These are phyloP conservation scores for Colletotrichum abscissum DNA, from an alignment of 2,329 filamentous ascomycete genomes.

Conservation along the genomic window DNA sequence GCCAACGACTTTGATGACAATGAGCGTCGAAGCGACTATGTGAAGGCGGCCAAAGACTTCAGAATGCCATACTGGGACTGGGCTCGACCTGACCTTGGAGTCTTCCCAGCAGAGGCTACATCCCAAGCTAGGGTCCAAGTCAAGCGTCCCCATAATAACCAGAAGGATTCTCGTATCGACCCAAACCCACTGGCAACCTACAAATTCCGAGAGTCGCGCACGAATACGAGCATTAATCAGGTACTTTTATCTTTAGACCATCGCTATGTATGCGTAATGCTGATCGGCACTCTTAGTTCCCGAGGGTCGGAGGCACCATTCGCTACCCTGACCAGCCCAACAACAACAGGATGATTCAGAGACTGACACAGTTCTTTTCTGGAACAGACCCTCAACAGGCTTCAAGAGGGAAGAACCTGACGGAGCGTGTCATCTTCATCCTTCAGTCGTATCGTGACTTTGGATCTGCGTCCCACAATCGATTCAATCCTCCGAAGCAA, in stretches of 20 bases:
- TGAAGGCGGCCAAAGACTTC: conserved; percentile 42
- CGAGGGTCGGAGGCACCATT: conserved; percentile 37
- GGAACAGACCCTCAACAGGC: background rate
- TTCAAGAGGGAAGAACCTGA: conserved; percentile 22
- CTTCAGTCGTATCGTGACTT: conserved; percentile 32
- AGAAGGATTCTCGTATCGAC: background rate
- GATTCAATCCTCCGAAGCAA: conserved; percentile 6
- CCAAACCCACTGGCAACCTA: conserved; percentile 22
- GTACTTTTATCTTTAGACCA: background rate
- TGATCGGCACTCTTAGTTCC: conserved; percentile 5
- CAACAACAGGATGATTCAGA: background rate
- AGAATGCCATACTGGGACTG: conserved; percentile 50
- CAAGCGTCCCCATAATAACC: conserved; percentile 40
- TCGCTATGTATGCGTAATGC: background rate
- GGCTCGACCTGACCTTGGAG: conserved; percentile 35
- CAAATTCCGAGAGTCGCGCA: conserved; percentile 21
- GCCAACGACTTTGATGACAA: conserved; percentile 38
- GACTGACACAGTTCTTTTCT: conserved; percentile 15
- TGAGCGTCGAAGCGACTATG: conserved; percentile 39
- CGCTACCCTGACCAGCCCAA: conserved; percentile 24
- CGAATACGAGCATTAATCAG: background rate
- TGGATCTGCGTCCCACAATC: conserved; percentile 18
- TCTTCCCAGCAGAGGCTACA: conserved; percentile 38
- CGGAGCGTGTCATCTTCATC: conserved; percentile 29
- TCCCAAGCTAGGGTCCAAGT: conserved; percentile 22